Evolutionary conservation across 495 filamentous ascomycete species (phyloP).

Genomic region (Neurospora sp.): DNA sequence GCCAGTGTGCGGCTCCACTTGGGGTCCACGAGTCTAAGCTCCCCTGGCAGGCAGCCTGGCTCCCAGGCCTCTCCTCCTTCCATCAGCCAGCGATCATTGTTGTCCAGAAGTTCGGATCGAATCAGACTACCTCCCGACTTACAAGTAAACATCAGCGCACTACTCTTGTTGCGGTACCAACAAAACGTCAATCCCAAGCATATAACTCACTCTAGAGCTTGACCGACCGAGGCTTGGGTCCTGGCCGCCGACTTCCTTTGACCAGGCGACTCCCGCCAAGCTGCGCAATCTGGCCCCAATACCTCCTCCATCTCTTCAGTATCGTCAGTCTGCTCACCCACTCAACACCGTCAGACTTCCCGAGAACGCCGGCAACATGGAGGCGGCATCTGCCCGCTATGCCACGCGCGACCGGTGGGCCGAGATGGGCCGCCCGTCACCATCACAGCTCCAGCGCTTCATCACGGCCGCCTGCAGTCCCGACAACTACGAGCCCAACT

Average conservation of each 20-base stretch:
- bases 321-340: neutral
- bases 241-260: neutral
- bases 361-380: slow-evolving; percentile 41
- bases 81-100: slow-evolving; percentile 4
- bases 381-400: slow-evolving; percentile 91
- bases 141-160: neutral
- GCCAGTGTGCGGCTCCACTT: neutral
- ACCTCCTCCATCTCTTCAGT: neutral
- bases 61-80: slow-evolving; percentile 2
- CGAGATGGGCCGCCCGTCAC: slow-evolving; percentile 63
- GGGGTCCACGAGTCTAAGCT: neutral
- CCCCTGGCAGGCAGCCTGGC: neutral
- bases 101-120: neutral
- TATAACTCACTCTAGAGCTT: neutral
- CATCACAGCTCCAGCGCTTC: slow-evolving; percentile 84
- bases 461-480: slow-evolving; percentile 94
- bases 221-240: neutral
- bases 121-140: neutral
- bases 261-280: neutral
- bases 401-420: slow-evolving; percentile 93
- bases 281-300: neutral
- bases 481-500: slow-evolving; percentile 93
- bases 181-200: neutral
- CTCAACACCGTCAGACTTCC: neutral
- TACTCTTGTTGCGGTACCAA: neutral